These are phyloP conservation scores for Primulina tabacum DNA, from an alignment of 257 asterid genomes.

Conservation along the genomic window DNA sequence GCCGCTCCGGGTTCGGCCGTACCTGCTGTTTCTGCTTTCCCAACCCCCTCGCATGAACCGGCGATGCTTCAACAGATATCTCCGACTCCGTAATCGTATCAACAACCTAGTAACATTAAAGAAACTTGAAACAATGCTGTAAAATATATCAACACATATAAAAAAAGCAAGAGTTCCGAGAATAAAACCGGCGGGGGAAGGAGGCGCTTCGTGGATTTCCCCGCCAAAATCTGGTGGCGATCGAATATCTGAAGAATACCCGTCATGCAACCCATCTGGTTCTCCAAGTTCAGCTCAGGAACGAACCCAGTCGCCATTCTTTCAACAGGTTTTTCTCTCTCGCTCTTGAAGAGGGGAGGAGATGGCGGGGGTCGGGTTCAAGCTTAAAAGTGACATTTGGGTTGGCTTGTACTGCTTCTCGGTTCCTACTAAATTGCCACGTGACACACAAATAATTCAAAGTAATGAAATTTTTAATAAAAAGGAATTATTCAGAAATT, in stretches of 20 bases:
- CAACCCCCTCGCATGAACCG: conserved; percentile 33
- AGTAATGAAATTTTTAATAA: no score
- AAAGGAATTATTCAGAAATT: no score
- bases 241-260: conserved; percentile 76
- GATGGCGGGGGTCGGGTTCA: no score
- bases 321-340: neutral
- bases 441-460: no score
- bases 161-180: neutral
- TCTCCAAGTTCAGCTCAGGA: conserved; percentile 47
- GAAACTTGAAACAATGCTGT: neutral
- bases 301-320: conserved; percentile 39
- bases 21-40: conserved; percentile 19
- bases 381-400: no score
- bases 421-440: no score
- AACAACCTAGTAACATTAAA: conserved; percentile 30
- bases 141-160: no score
- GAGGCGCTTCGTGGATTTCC: conserved; percentile 63
- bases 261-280: conserved; percentile 86
- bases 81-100: conserved; percentile 41
- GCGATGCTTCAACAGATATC: conserved; percentile 37
- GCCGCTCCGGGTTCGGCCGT: conserved; percentile 21
- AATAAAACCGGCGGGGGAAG: conserved; percentile 41
- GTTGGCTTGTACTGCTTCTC: no score
- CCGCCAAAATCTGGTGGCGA: conserved; percentile 67
- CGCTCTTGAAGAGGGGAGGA: no score